phyloP scores from a whole-genome alignment of 176 grass and related monocot species.

The Aegilops umbellulata region DNA sequence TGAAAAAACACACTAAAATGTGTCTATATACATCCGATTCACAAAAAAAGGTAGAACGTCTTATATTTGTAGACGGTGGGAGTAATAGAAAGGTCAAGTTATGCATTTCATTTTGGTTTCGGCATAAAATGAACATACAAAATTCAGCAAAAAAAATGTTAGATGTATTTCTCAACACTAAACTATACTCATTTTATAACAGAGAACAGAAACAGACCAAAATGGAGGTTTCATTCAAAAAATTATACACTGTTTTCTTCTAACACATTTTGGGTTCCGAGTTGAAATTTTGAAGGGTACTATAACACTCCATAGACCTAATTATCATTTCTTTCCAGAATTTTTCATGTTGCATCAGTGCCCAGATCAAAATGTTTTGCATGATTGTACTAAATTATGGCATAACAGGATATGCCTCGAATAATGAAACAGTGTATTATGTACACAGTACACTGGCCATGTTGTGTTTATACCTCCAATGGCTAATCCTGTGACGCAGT shows the following conservation, averaged over 20 bases:
- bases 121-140: constrained; percentile 1
- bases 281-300: background rate
- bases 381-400: background rate
- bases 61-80: too few relatives aligned
- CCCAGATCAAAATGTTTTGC: background rate
- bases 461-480: constrained; percentile 68
- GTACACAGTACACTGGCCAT: background rate
- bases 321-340: background rate
- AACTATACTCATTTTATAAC: background rate
- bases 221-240: background rate
- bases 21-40: too few relatives aligned
- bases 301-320: background rate
- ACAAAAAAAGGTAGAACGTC: too few relatives aligned
- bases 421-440: background rate
- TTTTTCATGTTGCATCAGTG: background rate
- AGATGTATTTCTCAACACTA: background rate
- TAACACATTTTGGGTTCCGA: background rate
- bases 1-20: too few relatives aligned
- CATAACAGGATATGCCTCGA: background rate
- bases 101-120: background rate
- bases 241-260: background rate
- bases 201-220: background rate
- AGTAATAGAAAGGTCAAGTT: background rate
- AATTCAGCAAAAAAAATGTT: background rate
- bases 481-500: constrained; percentile 77